phyloP scores from a whole-genome alignment of 2,329 filamentous ascomycete genomes.

The Myriosclerotinia scirpicola region DNA sequence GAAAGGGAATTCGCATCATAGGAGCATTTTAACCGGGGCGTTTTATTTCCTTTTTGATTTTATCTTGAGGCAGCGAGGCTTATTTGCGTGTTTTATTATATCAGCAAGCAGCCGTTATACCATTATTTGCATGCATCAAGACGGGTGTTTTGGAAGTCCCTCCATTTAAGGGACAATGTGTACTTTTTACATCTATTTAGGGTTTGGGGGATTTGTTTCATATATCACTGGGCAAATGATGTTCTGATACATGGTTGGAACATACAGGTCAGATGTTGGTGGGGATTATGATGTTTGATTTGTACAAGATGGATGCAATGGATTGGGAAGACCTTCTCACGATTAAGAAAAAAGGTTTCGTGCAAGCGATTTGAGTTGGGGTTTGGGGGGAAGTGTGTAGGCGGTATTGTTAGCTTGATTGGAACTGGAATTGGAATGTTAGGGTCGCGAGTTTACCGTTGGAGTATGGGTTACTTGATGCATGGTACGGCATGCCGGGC shows the following conservation, averaged over 20 bases:
- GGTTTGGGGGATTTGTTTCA: background rate
- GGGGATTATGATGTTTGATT: background rate
- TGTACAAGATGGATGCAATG: slow-evolving; percentile 1
- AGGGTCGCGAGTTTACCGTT: no score
- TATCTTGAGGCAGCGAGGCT: background rate
- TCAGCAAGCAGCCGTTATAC: slow-evolving; percentile 11
- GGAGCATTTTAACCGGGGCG: slow-evolving; percentile 7
- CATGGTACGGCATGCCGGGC: no score
- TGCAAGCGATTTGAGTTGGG: background rate
- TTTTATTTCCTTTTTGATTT: background rate
- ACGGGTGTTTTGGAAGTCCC: slow-evolving; percentile 20
- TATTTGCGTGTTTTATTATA: background rate
- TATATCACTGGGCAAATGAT: background rate
- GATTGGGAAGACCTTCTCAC: background rate
- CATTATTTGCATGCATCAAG: slow-evolving; percentile 21
- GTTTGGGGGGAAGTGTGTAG: no score
- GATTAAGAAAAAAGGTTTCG: background rate
- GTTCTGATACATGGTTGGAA: background rate
- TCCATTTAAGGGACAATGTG: background rate
- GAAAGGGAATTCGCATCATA: slow-evolving; percentile 14
- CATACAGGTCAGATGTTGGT: background rate
- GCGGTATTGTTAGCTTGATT: no score
- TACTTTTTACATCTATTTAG: background rate
- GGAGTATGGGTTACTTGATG: no score
- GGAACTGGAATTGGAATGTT: no score